Base-by-base conservation (phyloP, 164 flowering plant species). In the Warburgia ugandensis region DNA sequence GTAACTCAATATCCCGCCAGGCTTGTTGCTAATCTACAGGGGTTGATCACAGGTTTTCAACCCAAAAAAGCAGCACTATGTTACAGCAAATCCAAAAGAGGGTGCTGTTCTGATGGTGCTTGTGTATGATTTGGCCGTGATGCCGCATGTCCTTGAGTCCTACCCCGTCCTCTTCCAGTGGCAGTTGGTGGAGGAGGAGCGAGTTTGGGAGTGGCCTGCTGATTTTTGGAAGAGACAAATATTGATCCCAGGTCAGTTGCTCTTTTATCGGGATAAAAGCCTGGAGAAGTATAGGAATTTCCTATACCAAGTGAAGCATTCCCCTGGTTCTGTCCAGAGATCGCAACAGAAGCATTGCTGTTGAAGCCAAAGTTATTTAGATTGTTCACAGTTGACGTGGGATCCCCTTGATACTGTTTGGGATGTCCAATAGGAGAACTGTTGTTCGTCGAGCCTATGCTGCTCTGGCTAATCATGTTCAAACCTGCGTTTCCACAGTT, bases 101-200 rank as follows among this genome's bases (percentile, higher is more conserved):
- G 82, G 2, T 94, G 83, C 59, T 84, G 85, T 57, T 69, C 85
- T 12, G 92, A 51, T n/a, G 71, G 43, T 44, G 80, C 52, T 56
- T 77, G 80, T 11, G 59, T 35, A 17, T 64, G 63, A 52, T 53
- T 70, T 26, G 79, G 27, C 29, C 73, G 66, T 23, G 74, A 52
- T 25, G 64, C 31, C 42, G 80, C 37, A 20, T 53, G 68, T 29
- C 66, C 77, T 48, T 47, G 70, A 66, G 50, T 66, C 54, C 86
- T 72, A 30, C 88, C 96, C 59, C 90, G 67, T 47, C 85, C 94
- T 75, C 92, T 63, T 43, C 90, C 94, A 8, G 80, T 82, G 13
- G 88, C 80, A 57, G 77, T 77, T 36, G 65, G 42, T 0, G 98
- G 98, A 0, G 98, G n/a, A n/a, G n/a, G 98, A 45, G 98, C 96